Evolutionary conservation across 208 protist species (phyloP).

Genomic region (Spironucleus salmonicida): DNA sequence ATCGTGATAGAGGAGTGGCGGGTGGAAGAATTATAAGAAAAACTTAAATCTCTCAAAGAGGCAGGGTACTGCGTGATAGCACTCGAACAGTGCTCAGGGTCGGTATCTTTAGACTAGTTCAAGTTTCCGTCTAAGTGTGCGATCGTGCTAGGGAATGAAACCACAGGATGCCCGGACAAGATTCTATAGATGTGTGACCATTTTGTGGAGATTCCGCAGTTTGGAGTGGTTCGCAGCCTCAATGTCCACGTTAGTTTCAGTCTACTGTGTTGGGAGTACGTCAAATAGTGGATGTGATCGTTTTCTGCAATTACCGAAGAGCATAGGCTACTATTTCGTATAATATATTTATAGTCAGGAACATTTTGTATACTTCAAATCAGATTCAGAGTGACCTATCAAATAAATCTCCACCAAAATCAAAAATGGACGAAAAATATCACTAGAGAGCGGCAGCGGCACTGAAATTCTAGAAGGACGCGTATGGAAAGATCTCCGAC

Average conservation of each 20-base stretch:
- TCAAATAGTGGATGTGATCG: too few species aligned
- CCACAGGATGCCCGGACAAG: conserved; percentile 2
- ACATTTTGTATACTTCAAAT: too few species aligned
- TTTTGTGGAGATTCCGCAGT: conserved; percentile 11
- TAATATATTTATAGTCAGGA: too few species aligned
- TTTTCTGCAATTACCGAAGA: too few species aligned
- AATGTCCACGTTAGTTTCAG: conserved; percentile 7
- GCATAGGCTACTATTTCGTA: too few species aligned
- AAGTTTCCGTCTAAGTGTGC: background rate
- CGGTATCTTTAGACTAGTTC: background rate
- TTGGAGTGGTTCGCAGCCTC: background rate
- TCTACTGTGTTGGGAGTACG: conserved; percentile 1
- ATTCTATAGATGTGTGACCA: conserved; percentile 1
- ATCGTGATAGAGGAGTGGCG: background rate
- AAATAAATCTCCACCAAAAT: too few species aligned
- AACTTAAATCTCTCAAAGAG: background rate
- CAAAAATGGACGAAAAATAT: too few species aligned
- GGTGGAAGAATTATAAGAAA: background rate
- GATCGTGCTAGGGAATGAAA: conserved; percentile 21
- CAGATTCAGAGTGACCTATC: too few species aligned
- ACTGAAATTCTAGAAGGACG: too few species aligned
- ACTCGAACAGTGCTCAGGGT: background rate
- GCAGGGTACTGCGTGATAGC: background rate
- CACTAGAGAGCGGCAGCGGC: too few species aligned
- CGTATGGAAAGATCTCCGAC: too few species aligned